Base-by-base conservation (phyloP, 768 basidiomycete genomes). In the Russula brevipes region DNA sequence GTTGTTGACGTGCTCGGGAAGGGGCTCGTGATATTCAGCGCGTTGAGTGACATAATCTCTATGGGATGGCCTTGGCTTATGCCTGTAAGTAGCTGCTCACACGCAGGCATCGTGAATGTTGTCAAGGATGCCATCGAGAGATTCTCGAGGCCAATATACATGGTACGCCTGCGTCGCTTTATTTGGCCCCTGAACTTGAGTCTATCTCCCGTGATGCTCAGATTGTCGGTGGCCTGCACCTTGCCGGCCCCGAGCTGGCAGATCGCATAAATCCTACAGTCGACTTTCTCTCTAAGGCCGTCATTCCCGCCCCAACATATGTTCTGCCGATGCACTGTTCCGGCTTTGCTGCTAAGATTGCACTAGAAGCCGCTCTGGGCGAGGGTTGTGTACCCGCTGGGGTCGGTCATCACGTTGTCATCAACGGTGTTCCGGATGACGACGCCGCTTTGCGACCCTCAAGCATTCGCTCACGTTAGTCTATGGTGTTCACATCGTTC, bases 21-120 rank as follows among this genome's bases (percentile, higher is more conserved):
- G 70, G 91, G 91, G 1, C 73, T 93, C 57, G 81, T 93, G 30
- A 79, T 94, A 59, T 91, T 94, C 73, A 91, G 88, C 76, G 85
- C 92, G 86, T 90, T 63, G 9, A 72, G 89, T 80, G 11, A 14
- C 46, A 54, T 30, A 36, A 11, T 46, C 36, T 7, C 14, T 31
- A 33, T 46, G 39, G 30, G 39, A 47, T 2, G 24, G 14, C 50
- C 60, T 39, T 44, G 17, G 35, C 36, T 31, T 31, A 46, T 33
- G 16, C 54, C 1, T 33, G 14, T 52, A 17, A 41, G 17, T 57
- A 84, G 82, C 35, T 86, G 85, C 66, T 85, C 85, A 5, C 91
- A 93, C 74, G 91, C 91, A 3, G 91, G 91, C 0, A 91, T 93
- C 59, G 85, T 89, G 49, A 94, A 94, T 66, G 91, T 94, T 33